phyloP scores from a whole-genome alignment of 306 rosid species.

The peach (Prunus persica) region Prunus_persica_NCBIv2 NC_034009.1:10387501-10388000 shows the following conservation, averaged over 20 bases:
- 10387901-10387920: slow-evolving; percentile 28
- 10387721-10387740: slow-evolving; percentile 23
- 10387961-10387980: slow-evolving; percentile 62
- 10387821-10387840: slow-evolving; percentile 43
- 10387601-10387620: not conserved
- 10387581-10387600: slow-evolving; percentile 33
- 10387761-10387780: slow-evolving; percentile 32
- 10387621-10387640: not conserved
- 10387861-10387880: slow-evolving; percentile 47
- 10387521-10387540: slow-evolving; percentile 38
- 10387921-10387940: slow-evolving; percentile 26
- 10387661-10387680: slow-evolving; percentile 43
- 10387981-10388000: slow-evolving; percentile 41
- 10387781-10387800: slow-evolving; percentile 19
- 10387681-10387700: slow-evolving; percentile 52
- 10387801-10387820: slow-evolving; percentile 22
- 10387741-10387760: slow-evolving; percentile 36
- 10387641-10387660: slow-evolving; percentile 12
- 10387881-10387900: slow-evolving; percentile 47
- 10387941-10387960: slow-evolving; percentile 38
- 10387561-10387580: slow-evolving; percentile 25
- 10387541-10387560: slow-evolving; percentile 14
- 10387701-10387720: slow-evolving; percentile 20
- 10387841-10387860: slow-evolving; percentile 45
- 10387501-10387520: slow-evolving; percentile 4